A percentile compares a stretch with the other conserved stretches of the same genome.
Evolutionary conservation across 129 eudicot genomes (phyloP).

Genomic region (Centella asiatica): DNA sequence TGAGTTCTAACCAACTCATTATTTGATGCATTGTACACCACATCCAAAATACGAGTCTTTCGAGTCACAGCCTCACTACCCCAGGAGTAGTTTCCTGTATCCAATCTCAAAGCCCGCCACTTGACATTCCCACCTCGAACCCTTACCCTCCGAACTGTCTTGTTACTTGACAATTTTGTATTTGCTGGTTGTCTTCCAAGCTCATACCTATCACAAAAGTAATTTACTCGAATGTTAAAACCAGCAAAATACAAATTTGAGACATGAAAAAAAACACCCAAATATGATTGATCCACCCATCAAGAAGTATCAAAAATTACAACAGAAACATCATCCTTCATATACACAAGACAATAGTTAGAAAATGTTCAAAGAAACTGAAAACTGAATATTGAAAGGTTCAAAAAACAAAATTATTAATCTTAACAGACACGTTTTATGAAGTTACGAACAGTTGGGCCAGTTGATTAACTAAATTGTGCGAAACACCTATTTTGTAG

Average conservation of each 20-base stretch:
- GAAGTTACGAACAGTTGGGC: too few relatives aligned
- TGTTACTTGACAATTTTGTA: constrained; percentile 28
- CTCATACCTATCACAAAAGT: constrained; percentile 23
- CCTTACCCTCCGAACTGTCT: constrained; percentile 30
- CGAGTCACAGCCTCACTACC: constrained; percentile 40
- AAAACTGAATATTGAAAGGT: too few relatives aligned
- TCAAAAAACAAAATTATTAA: too few relatives aligned
- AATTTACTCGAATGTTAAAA: not conserved
- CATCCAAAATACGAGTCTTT: constrained; percentile 36
- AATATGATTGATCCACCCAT: too few relatives aligned
- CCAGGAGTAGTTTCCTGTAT: constrained; percentile 38
- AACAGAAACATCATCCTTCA: too few relatives aligned
- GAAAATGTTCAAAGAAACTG: too few relatives aligned
- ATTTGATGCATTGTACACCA: constrained; percentile 42
- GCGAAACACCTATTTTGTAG: too few relatives aligned
- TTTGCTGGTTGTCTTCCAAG: constrained; percentile 38
- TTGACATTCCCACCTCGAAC: constrained; percentile 42
- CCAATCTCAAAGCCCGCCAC: constrained; percentile 40
- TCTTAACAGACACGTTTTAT: too few relatives aligned
- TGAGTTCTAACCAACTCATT: constrained; percentile 46
- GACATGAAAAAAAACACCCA: too few relatives aligned
- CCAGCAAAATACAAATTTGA: not conserved
- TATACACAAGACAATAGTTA: too few relatives aligned
- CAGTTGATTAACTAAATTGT: too few relatives aligned
- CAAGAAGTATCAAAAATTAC: too few relatives aligned